Conservation (phyloP, 148 eudicot species). For the Rhododendron henanense region DNA sequence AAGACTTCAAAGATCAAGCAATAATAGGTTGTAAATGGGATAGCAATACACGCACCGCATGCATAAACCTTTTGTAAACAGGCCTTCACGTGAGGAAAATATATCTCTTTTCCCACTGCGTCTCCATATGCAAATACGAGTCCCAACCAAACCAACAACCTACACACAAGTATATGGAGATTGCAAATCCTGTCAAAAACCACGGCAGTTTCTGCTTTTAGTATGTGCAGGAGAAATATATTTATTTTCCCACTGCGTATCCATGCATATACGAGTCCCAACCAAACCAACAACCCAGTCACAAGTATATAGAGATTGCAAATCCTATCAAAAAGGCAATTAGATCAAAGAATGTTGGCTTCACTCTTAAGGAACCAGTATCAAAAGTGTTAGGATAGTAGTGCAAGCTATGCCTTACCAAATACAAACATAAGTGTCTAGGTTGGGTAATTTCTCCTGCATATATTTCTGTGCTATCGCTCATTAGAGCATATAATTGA, state of each 20-base stretch:
- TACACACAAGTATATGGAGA: conserved; percentile 17
- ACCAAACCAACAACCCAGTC: conserved; percentile 72
- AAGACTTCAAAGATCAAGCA: not conserved
- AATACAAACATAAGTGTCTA: not conserved
- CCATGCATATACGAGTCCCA: conserved; percentile 74
- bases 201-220: not conserved
- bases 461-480: not conserved
- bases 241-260: conserved; percentile 50
- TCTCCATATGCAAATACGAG: conserved; percentile 78
- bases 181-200: not conserved
- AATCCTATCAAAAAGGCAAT: not conserved
- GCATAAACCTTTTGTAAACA: conserved; percentile 61
- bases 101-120: conserved; percentile 48
- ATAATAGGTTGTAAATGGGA: not conserved
- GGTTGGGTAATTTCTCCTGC: not conserved
- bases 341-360: conserved; percentile 2
- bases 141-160: conserved; percentile 85
- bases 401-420: not conserved
- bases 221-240: conserved; percentile 26
- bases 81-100: conserved; percentile 67
- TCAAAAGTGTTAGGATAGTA: not conserved
- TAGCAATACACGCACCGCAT: conserved; percentile 53
- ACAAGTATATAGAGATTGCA: not conserved
- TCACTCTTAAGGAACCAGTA: not conserved
- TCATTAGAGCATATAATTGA: not conserved